A percentile compares a stretch with the other conserved stretches of the same genome.
Evolutionary conservation across 257 asterid genomes (phyloP).

Genomic region (Solanum boliviense): DNA sequence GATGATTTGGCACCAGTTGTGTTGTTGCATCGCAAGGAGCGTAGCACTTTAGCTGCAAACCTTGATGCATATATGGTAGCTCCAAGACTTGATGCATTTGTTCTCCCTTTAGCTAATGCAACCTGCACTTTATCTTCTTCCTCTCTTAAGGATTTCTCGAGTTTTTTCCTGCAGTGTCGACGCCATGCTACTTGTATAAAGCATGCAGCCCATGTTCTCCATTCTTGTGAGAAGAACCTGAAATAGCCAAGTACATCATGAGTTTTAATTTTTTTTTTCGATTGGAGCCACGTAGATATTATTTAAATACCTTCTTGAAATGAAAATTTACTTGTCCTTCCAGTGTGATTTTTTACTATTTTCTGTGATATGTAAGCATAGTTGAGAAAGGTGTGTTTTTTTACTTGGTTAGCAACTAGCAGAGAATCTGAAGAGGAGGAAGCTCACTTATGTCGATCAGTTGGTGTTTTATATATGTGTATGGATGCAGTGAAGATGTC

Average conservation of each 20-base stretch:
- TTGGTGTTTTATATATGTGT: neutral
- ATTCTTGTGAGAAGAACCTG: slow-evolving; percentile 52
- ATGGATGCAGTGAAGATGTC: neutral
- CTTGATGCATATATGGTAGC: slow-evolving; percentile 42
- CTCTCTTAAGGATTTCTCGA: slow-evolving; percentile 21
- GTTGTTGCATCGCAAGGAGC: neutral
- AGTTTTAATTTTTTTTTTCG: neutral
- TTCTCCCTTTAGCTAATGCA: slow-evolving; percentile 14
- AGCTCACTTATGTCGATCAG: neutral
- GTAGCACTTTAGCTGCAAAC: slow-evolving; percentile 38
- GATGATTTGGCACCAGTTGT: slow-evolving; percentile 6
- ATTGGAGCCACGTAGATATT: neutral
- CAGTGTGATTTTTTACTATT: no score
- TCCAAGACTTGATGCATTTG: slow-evolving; percentile 20
- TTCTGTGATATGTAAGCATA: no score
- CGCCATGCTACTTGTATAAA: slow-evolving; percentile 69
- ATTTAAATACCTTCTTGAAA: neutral
- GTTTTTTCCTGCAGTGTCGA: slow-evolving; percentile 32
- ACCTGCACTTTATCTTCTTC: slow-evolving; percentile 30
- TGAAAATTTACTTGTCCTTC: no score
- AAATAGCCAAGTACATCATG: neutral
- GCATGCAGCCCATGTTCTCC: slow-evolving; percentile 69
- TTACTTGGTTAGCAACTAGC: neutral
- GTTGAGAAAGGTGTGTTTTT: no score
- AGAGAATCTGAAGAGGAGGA: neutral